Conservation (phyloP, 2,329 filamentous ascomycete genomes). For the Fusarium brevicatenulatum region DNA sequence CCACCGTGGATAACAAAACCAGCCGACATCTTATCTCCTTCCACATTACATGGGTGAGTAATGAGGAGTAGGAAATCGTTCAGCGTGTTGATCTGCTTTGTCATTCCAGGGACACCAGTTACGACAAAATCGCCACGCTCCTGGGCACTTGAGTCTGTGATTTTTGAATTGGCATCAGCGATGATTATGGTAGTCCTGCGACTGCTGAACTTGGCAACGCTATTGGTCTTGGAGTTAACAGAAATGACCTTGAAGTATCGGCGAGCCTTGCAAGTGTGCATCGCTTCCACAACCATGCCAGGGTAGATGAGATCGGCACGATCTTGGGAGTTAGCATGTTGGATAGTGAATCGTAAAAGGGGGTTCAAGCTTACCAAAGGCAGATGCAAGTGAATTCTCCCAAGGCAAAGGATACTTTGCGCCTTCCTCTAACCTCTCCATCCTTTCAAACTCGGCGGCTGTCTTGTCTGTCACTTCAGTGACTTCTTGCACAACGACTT, state of each 20-base stretch:
- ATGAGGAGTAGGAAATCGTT: conserved; percentile 73
- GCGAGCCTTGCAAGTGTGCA: conserved; percentile 49
- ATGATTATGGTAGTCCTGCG: conserved; percentile 53
- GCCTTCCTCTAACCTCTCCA: conserved; percentile 40
- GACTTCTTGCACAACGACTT: conserved; percentile 70
- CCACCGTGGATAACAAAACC: conserved; percentile 83
- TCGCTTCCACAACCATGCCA: conserved; percentile 75
- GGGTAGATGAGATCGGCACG: conserved; percentile 75
- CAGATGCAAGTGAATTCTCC: conserved; percentile 50
- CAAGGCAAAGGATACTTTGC: conserved; percentile 49
- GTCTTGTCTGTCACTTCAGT: conserved; percentile 45
- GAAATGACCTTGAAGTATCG: conserved; percentile 63
- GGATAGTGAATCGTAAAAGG: no score
- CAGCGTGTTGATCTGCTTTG: conserved; percentile 69
- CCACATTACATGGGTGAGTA: conserved; percentile 49
- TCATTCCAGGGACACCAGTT: conserved; percentile 73
- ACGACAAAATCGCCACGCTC: conserved; percentile 54
- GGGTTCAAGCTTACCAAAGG: conserved; percentile 43
- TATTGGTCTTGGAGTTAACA: conserved; percentile 63
- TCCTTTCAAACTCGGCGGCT: conserved; percentile 5
- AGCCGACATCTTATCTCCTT: conserved; percentile 54
- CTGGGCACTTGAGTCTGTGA: conserved; percentile 24
- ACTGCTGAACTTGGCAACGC: conserved; percentile 57
- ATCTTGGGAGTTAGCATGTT: conserved; percentile 50
- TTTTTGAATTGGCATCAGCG: conserved; percentile 43